Base-by-base conservation (phyloP, 495 filamentous ascomycete genomes). In the Acidomyces sp. region DNA sequence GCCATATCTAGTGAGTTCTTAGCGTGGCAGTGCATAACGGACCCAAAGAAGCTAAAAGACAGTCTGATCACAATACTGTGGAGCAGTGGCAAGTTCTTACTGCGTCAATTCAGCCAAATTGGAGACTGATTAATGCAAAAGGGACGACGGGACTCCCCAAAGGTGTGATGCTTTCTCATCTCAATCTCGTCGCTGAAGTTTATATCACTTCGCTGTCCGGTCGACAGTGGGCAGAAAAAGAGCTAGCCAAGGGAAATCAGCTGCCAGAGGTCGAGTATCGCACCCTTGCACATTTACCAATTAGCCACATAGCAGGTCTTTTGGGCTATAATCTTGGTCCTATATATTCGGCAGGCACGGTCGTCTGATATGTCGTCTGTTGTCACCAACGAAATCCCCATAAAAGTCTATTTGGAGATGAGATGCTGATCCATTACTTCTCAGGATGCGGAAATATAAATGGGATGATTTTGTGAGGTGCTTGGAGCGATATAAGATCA, bases 261-360 rank as follows among this genome's bases (percentile, higher is more conserved):
- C 19, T 39, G 16, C 32, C 48, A 21, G 17, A 29, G 1, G 32
- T 35, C 20, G 37, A 52, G 38, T 56, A 61, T 42, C 56, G 62
- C 10, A 68, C 64, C 0, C 48, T 73, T 5, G 69, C 62, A 5
- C 72, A 74, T 47, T 54, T 74, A 1, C 69, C 70, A 5, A 60
- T 66, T 3, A 67, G 68, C 0, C 62, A 63, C 37, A 55, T 65
- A 26, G 62, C 62, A 7, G 62, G 62, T n/a, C 36, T 55, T 4
- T 64, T 66, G 36, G 63, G 64, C 4, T 74, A 71, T 40, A 34
- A 56, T 11, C 52, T 56, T 21, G 41, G 33, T 11, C 51, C 56
- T 2, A 27, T 53, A 5, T 53, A 43, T 33, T 21, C 34, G 11
- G 49, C 25, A 25, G 48, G 47, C 17, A 23, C 29, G 7, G 49